Conservation (phyloP, 306 rosid genomes). For the Coriaria nepalensis region DNA sequence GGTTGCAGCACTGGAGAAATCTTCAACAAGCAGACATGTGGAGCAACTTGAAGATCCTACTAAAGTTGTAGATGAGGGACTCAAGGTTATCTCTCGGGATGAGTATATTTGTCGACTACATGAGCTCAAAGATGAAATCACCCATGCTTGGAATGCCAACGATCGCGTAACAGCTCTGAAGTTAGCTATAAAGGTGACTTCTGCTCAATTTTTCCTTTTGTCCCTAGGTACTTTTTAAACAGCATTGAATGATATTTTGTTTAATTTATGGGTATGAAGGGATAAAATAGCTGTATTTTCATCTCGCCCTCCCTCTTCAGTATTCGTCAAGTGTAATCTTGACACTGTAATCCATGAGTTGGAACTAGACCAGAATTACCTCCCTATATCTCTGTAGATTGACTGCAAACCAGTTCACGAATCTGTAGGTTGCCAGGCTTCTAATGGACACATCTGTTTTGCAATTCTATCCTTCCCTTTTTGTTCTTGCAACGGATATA, state of each 20-base stretch:
- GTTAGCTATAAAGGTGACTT: constrained; percentile 61
- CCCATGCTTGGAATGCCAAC: constrained; percentile 60
- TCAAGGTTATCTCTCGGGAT: constrained; percentile 62
- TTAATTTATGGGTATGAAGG: not conserved
- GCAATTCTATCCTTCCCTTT: constrained; percentile 83
- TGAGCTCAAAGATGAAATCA: constrained; percentile 81
- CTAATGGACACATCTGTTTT: constrained; percentile 73
- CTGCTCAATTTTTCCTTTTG: constrained; percentile 10
- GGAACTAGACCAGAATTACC: constrained; percentile 1
- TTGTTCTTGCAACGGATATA: constrained; percentile 76
- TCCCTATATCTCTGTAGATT: not conserved
- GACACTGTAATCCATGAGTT: not conserved
- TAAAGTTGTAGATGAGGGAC: constrained; percentile 48
- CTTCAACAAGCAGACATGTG: constrained; percentile 57
- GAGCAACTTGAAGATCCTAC: constrained; percentile 76
- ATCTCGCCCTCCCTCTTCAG: not conserved
- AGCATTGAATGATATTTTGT: not conserved
- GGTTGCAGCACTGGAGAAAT: constrained; percentile 55
- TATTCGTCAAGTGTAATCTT: not conserved
- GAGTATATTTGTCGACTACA: constrained; percentile 70
- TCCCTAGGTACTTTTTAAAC: constrained; percentile 11
- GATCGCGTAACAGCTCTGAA: constrained; percentile 74
- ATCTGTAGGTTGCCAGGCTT: constrained; percentile 82
- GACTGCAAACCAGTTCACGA: constrained; percentile 14
- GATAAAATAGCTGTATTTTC: not conserved